phyloP scores from a whole-genome alignment of 2,329 filamentous ascomycete genomes.

The Bimuria novae-zelandiae region DNA sequence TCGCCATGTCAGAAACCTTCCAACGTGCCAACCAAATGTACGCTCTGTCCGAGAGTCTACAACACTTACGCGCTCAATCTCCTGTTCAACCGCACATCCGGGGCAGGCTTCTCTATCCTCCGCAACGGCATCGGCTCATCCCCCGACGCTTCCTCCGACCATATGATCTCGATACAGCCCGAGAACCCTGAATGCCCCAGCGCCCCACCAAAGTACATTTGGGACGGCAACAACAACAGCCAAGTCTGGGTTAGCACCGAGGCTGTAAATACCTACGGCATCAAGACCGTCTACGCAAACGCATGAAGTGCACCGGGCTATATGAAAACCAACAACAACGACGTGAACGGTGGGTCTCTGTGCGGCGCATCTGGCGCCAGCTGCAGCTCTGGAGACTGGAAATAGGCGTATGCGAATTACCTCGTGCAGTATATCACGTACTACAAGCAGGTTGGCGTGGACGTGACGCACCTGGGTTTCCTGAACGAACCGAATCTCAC shows the following conservation, averaged over 20 bases:
- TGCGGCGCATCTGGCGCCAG: constrained; percentile 51
- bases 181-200: constrained; percentile 30
- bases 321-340: constrained; percentile 57
- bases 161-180: constrained; percentile 37
- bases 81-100: constrained; percentile 52
- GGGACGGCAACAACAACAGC: constrained; percentile 42
- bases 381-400: constrained; percentile 54
- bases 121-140: constrained; percentile 53
- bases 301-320: constrained; percentile 58
- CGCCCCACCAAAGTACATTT: constrained; percentile 32
- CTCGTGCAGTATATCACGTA: constrained; percentile 53
- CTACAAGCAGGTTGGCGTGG: constrained; percentile 49
- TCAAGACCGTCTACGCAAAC: constrained; percentile 55
- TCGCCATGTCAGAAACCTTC: constrained; percentile 54
- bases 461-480: constrained; percentile 50
- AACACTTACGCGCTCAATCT: constrained; percentile 50
- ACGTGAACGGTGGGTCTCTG: constrained; percentile 52
- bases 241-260: constrained; percentile 60
- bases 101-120: constrained; percentile 52
- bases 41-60: constrained; percentile 44
- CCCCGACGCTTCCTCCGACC: constrained; percentile 50
- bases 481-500: constrained; percentile 53
- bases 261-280: constrained; percentile 49
- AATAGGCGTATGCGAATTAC: constrained; percentile 55
- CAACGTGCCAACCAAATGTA: constrained; percentile 53